Conservation (phyloP, 129 eudicot species). For the Daucus carota region DNA sequence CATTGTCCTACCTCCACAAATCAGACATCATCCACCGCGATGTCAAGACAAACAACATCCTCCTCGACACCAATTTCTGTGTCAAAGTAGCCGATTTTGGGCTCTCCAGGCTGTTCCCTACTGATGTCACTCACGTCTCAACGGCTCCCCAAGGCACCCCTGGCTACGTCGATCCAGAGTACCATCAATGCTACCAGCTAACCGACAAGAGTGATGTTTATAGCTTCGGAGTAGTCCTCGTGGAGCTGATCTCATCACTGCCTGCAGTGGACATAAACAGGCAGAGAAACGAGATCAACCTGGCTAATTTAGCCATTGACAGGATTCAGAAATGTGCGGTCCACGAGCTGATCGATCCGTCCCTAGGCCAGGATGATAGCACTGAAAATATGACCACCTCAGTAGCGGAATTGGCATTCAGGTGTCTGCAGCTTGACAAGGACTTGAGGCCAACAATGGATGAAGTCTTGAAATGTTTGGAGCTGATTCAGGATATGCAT, state of each 20-base stretch:
- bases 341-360: conserved; percentile 3
- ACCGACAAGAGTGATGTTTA: conserved; percentile 35
- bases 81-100: conserved; percentile 14
- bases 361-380: background rate
- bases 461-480: conserved; percentile 2
- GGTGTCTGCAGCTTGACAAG: conserved; percentile 8
- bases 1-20: conserved; percentile 9
- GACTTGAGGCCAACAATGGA: conserved; percentile 11
- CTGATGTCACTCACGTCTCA: conserved; percentile 7
- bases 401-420: background rate
- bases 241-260: conserved; percentile 10
- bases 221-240: conserved; percentile 22
- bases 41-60: conserved; percentile 12
- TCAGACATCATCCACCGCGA: conserved; percentile 9
- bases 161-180: conserved; percentile 38
- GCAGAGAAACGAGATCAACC: conserved; percentile 5
- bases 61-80: conserved; percentile 9
- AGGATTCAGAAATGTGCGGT: conserved; percentile 8
- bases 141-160: conserved; percentile 27
- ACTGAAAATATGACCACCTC: background rate
- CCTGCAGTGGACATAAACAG: conserved; percentile 13
- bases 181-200: conserved; percentile 28
- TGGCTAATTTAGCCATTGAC: conserved; percentile 10
- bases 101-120: conserved; percentile 9
- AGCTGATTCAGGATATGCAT: background rate